These are phyloP conservation scores for Eucalyptus viminalis DNA, from an alignment of 345 rosid genomes.

Conservation along the genomic window DNA sequence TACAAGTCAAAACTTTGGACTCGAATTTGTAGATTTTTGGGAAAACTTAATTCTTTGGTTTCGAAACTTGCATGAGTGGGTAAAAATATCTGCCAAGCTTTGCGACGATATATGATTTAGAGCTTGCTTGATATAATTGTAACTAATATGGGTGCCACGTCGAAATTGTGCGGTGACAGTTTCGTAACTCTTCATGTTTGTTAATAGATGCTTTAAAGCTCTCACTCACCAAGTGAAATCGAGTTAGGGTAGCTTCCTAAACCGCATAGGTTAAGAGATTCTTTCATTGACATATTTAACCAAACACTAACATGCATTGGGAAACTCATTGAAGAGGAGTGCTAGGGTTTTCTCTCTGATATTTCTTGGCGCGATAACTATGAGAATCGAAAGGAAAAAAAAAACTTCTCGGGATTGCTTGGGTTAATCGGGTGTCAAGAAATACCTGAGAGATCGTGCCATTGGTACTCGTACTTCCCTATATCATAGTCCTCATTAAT, in stretches of 20 bases:
- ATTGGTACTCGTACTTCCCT: neutral
- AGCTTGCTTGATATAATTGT: fast-evolving
- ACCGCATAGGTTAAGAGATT: neutral
- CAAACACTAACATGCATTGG: neutral
- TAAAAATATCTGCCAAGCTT: too few relatives aligned
- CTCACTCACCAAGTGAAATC: neutral
- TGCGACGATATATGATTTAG: neutral
- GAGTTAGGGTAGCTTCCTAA: neutral
- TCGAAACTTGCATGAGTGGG: too few relatives aligned
- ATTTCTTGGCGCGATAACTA: neutral
- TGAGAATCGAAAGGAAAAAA: neutral
- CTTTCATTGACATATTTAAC: neutral
- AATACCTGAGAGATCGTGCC: neutral
- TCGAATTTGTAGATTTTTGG: too few relatives aligned
- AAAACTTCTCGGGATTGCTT: neutral
- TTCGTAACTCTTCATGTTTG: neutral
- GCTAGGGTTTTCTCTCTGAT: neutral
- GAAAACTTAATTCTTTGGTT: too few relatives aligned
- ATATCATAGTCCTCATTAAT: neutral
- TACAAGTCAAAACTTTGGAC: too few relatives aligned
- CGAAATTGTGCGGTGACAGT: neutral
- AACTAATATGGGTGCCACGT: neutral
- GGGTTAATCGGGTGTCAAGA: neutral
- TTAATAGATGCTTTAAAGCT: neutral
- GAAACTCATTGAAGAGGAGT: neutral